Base-by-base conservation (phyloP, 2,329 filamentous ascomycete species). In the Huntiella decipiens region DNA sequence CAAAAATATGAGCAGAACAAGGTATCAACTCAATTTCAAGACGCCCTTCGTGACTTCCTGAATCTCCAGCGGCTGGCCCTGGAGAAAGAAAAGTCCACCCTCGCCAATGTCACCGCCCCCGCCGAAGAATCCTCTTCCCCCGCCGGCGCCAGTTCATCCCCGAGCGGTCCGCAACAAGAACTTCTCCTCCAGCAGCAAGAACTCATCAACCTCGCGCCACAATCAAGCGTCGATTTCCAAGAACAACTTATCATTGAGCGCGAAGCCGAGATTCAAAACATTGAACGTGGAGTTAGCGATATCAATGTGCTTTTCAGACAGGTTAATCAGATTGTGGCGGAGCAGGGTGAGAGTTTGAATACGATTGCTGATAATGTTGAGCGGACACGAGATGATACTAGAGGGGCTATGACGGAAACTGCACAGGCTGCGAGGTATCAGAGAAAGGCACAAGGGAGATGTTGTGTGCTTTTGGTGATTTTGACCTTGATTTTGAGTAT, bases 1-100 rank as follows among this genome's bases (percentile, higher is more conserved):
- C 91, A 98, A 67, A 92, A 88, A 63, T 96, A 93, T 67, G 91
- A 86, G 16, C 88, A 95, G 57, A 83, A 88, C 54, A 96, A 96
- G 61, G 73, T 98, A 32, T 88, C 85, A 51, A 82, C 84, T 57
- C 87, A 96, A 60, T 95, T 96, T 67, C 82, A 87, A 58, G 74
- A 82, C 33, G 82, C 83, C 42, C 74, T 96, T 49, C 76, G 79
- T 54, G 87, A 95, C 56, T 98, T 98, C 63, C 88, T 96, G 64
- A 71, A 71, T 46, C 74, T 96, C n/a, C 91, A 96, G 63, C 77
- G 86, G 50, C 74, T 77, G 53, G 87, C 88, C 7, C 72, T 96
- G 51, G 88, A 96, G 60, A 95, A 94, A 60, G 82, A 96, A 61
- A 80, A 87, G 50, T 82, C 84, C 33, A 88, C 84, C 22, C 78